A percentile compares a stretch with the other conserved stretches of the same genome.
Conservation (phyloP, 176 grass and related monocot species). For the Poa annua region DNA sequence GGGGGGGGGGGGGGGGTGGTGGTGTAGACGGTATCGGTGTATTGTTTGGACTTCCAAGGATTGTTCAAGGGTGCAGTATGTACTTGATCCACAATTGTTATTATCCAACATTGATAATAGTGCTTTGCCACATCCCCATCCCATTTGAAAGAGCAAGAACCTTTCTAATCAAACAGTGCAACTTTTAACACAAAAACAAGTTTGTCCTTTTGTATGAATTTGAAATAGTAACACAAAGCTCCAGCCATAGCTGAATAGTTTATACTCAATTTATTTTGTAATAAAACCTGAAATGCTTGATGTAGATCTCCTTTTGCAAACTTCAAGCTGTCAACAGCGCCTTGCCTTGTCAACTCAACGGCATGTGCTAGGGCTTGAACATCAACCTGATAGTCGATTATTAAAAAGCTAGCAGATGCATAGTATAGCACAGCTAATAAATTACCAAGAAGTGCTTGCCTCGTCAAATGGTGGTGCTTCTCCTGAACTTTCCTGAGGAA, state of each 20-base stretch:
- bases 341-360: slow-evolving; percentile 97
- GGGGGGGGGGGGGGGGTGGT: too few relatives aligned
- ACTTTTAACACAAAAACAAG: not conserved
- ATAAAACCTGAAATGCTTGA: slow-evolving; percentile 91
- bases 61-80: not conserved
- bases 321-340: slow-evolving; percentile 93
- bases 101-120: slow-evolving; percentile 17
- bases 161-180: not conserved
- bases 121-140: not conserved
- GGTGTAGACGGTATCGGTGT: not conserved
- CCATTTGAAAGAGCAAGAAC: not conserved
- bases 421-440: slow-evolving; percentile 21
- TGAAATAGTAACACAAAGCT: slow-evolving; percentile 20
- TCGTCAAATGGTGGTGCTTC: slow-evolving; percentile 96
- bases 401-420: slow-evolving; percentile 38
- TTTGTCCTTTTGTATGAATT: not conserved
- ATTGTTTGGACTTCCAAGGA: not conserved
- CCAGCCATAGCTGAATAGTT: not conserved
- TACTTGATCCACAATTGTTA: slow-evolving; percentile 19
- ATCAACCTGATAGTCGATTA: slow-evolving; percentile 77
- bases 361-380: slow-evolving; percentile 97
- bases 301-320: slow-evolving; percentile 94
- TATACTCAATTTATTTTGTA: slow-evolving; percentile 26
- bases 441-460: slow-evolving; percentile 52
- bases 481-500: slow-evolving; percentile 71